Base-by-base conservation (phyloP, 2,329 filamentous ascomycete species). In the Penicillium sp. region DNA sequence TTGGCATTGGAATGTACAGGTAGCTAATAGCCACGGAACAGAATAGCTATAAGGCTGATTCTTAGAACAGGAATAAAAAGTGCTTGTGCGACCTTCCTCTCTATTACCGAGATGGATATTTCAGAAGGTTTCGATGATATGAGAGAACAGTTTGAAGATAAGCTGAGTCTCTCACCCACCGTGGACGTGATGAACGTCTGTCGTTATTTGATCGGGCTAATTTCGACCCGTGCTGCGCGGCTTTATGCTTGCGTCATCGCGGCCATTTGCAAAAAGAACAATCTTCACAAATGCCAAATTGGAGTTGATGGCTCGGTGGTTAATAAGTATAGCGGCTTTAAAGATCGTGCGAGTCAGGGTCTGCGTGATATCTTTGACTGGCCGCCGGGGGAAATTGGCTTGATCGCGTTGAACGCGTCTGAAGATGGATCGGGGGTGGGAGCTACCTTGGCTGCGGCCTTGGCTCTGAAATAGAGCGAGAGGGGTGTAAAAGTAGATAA, bases 231-330 rank as follows among this genome's bases (percentile, higher is more conserved):
- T 55, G 90, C 91, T 20, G 93, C 94, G 37, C 89, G 94, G 56
- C 84, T 97, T 42, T 96, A 91, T 33, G 87, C 92, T 15, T 97
- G 93, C 67, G 94, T 93, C 70, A 90, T 97, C 52, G 91, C 93
- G n/a, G 94, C 92, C 50, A 95, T 97, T 66, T 90, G 88, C 82
- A 95, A 87, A 79, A 97, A 97, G 85, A 96, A 96, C 81, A 81
- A 83, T 56, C 90, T 91, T 72, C 75, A 86, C 64, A 81, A 82
- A 24, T 95, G 90, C 75, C 91, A 96, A 72, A 92, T 97, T 24
- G 93, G 93, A 60, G 93, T 94, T 46, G 93, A 97, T 69, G 94
- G 94, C 17, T 94, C 90, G 9, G 92, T 97, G 39, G 97, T 97
- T 78, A 96, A 95, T 82, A 96, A 58, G 29, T 59, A 63, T 46